Evolutionary conservation across 352 stramenopile genomes (phyloP), one percentile per base, ranked within the genome.

Genomic region (Phytophthora rubi): DNA sequence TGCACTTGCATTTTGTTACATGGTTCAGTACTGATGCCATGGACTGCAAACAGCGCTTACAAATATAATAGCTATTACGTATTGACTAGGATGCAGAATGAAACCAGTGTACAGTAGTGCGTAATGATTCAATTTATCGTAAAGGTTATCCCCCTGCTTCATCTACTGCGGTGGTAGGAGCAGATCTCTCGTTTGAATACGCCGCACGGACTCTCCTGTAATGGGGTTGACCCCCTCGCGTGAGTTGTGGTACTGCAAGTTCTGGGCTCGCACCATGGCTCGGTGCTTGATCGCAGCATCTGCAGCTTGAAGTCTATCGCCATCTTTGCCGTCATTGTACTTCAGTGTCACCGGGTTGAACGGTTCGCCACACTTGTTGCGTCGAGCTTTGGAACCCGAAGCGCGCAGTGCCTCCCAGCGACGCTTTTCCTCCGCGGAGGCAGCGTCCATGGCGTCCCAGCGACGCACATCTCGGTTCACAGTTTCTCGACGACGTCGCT

Each of bases 311-410:
- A 97, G 74, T 4, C 87, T 83, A 53, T 90, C 73, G 10, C 90
- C 90, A 59, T 97, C 88, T 42, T 89, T 83, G 45, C 83, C 86
- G 61, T 97, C 88, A 53, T 95, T 91, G 76, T 98, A 98, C 59
- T 86, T 83, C 16, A 97, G 78, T 39, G 86, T 97, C 52, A 97
- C 80, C 7, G 83, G 83, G 70, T 98, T 95, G 83, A 92, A 98
- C 15, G 91, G 82, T 45, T 94, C 86, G 10, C 85, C 87, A 44
- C 86, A 81, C 59, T 95, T 91, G 78, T 98, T 98, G 57, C 90
- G 92, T 64, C 84, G 75, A 44, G 86, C 87, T 76, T 97, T 97
- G 49, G 71, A 79, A n/a, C 90, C 92, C 0, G 80, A 76, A 6
- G 88, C 72, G 21, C 89, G 81, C 13, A 95, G 66, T 16, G 62